These are phyloP conservation scores for Euclidium syriacum DNA, from an alignment of 345 rosid genomes.

Conservation along the genomic window DNA sequence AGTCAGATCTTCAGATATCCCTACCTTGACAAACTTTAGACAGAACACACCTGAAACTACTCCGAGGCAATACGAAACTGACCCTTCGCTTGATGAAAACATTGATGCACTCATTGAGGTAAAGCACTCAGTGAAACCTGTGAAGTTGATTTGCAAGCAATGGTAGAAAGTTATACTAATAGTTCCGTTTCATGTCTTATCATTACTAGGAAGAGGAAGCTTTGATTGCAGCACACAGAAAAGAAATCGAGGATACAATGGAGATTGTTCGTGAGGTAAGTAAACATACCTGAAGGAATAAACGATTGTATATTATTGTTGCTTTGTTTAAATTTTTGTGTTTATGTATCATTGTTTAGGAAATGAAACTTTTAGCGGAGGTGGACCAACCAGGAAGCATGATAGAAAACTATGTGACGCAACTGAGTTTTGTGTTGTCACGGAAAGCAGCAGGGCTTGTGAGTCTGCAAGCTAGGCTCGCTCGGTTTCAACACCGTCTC, in stretches of 20 bases:
- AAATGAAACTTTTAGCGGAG: conserved; percentile 94
- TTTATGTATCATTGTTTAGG: conserved; percentile 44
- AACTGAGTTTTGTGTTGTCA: conserved; percentile 84
- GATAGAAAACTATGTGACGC: conserved; percentile 87
- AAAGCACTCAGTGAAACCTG: conserved; percentile 9
- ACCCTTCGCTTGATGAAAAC: conserved; percentile 54
- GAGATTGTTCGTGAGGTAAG: conserved; percentile 96
- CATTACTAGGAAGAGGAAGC: conserved; percentile 85
- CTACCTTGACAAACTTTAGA: conserved; percentile 40
- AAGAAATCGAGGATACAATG: conserved; percentile 98
- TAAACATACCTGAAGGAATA: not conserved
- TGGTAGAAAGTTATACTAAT: not conserved
- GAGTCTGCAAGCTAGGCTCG: conserved; percentile 92
- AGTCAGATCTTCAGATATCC: conserved; percentile 38
- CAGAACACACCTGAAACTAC: conserved; percentile 41
- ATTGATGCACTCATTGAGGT: conserved; percentile 89
- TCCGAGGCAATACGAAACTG: conserved; percentile 40
- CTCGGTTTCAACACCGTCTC: conserved; percentile 95
- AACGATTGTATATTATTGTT: not conserved
- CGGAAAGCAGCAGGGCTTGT: conserved; percentile 93
- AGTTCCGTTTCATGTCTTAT: not conserved
- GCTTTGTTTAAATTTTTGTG: not conserved
- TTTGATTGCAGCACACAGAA: conserved; percentile 84
- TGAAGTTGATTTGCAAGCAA: conserved; percentile 3
- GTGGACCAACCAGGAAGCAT: conserved; percentile 99